Evolutionary conservation across 2,329 filamentous ascomycete genomes (phyloP).

Genomic region (Onygenales sp.): DNA sequence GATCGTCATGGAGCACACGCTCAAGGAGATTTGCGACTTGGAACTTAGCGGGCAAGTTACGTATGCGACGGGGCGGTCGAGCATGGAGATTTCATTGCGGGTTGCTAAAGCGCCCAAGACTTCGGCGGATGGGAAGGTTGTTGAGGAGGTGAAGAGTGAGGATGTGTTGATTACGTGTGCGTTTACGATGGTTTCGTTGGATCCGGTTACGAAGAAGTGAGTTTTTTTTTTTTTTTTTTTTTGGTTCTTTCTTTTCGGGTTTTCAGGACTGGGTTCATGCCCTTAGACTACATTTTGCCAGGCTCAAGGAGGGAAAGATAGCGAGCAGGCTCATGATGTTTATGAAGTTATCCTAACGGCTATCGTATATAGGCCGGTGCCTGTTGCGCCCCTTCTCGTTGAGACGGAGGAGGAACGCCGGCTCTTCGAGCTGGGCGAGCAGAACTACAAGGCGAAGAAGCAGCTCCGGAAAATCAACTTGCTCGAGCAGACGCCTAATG

Average conservation of each 20-base stretch:
- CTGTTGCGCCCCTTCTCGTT: constrained; percentile 51
- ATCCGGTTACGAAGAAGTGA: constrained; percentile 56
- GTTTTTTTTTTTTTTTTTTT: constrained; percentile 6
- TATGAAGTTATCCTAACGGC: too few relatives aligned
- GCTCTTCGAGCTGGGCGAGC: constrained; percentile 54
- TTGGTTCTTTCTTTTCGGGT: background rate
- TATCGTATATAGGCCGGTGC: constrained; percentile 41
- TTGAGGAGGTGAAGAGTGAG: constrained; percentile 22
- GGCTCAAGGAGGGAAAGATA: too few relatives aligned
- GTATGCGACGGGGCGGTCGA: constrained; percentile 63
- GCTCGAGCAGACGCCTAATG: constrained; percentile 58
- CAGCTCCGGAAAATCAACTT: constrained; percentile 51
- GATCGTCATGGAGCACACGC: constrained; percentile 58
- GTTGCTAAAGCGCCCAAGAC: constrained; percentile 53
- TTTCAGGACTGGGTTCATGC: background rate
- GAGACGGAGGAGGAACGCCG: constrained; percentile 57
- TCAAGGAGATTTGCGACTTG: constrained; percentile 69
- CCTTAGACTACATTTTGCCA: too few relatives aligned
- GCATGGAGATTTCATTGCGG: constrained; percentile 64
- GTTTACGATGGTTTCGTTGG: constrained; percentile 68
- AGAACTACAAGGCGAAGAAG: constrained; percentile 59
- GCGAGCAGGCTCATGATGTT: too few relatives aligned
- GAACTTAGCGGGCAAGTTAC: constrained; percentile 61
- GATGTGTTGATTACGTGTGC: constrained; percentile 62
- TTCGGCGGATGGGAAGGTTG: constrained; percentile 25